These are phyloP conservation scores for Mycena floridula DNA, from an alignment of 768 basidiomycete genomes.

Conservation along the genomic window DNA sequence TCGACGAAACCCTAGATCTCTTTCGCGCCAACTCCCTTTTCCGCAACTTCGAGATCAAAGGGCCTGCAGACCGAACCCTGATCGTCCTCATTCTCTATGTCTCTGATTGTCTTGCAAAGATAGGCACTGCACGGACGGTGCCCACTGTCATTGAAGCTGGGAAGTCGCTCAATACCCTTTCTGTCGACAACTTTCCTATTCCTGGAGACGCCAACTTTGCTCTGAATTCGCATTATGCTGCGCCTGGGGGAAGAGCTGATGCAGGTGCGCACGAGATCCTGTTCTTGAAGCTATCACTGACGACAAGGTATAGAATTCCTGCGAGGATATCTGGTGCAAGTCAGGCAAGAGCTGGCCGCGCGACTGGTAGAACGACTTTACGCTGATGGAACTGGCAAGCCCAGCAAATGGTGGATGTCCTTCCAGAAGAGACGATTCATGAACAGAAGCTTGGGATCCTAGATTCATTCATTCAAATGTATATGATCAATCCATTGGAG, in stretches of 20 bases:
- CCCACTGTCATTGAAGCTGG: constrained; percentile 79
- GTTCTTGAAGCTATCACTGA: constrained; percentile 1
- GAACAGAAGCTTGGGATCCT: constrained; percentile 81
- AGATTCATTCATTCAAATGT: constrained; percentile 16
- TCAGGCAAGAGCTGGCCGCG: constrained; percentile 85
- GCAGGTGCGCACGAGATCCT: constrained; percentile 51
- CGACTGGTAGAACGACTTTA: constrained; percentile 87
- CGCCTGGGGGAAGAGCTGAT: constrained; percentile 70
- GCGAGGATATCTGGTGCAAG: constrained; percentile 87
- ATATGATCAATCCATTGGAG: constrained; percentile 14
- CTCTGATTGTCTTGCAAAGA: constrained; percentile 92
- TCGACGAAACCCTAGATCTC: constrained; percentile 93
- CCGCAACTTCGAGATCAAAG: constrained; percentile 99
- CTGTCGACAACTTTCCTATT: constrained; percentile 89
- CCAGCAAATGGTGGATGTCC: constrained; percentile 99
- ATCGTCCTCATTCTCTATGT: constrained; percentile 98
- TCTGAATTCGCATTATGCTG: constrained; percentile 86
- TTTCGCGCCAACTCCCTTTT: constrained; percentile 99
- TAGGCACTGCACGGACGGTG: constrained; percentile 64
- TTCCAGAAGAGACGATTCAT: constrained; percentile 98
- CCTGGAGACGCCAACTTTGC: constrained; percentile 96
- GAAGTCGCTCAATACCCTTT: constrained; percentile 85
- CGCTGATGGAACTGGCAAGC: constrained; percentile 87
- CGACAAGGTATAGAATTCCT: constrained; percentile 59
- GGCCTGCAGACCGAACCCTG: constrained; percentile 89